A percentile compares a stretch with the other conserved stretches of the same genome.
Conservation (phyloP, 345 rosid genomes). For the Euphorbia pulcherrima region DNA sequence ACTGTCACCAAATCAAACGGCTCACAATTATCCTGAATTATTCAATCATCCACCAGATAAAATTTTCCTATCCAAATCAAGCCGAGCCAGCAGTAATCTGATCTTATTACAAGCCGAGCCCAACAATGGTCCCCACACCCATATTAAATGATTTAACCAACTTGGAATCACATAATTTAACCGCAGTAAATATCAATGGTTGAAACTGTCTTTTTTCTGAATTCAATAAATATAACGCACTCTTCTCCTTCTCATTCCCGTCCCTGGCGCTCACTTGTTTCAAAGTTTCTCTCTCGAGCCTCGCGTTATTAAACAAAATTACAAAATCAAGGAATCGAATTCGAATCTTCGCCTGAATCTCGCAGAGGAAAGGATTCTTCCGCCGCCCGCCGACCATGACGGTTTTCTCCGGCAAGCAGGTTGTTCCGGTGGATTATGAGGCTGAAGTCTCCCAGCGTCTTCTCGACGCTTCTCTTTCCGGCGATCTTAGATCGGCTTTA, state of each 20-base stretch:
- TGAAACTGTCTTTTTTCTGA: neutral
- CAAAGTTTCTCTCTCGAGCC: slow-evolving; percentile 45
- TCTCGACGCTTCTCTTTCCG: slow-evolving; percentile 60
- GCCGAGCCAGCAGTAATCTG: slow-evolving; percentile 2
- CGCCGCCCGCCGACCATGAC: slow-evolving; percentile 37
- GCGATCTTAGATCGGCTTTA: slow-evolving; percentile 56
- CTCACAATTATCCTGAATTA: too few species aligned
- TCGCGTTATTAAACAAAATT: slow-evolving; percentile 24
- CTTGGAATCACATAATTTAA: neutral
- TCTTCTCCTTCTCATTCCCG: slow-evolving; percentile 1
- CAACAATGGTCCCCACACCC: slow-evolving; percentile 14
- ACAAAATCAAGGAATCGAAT: neutral
- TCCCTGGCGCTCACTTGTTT: slow-evolving; percentile 55
- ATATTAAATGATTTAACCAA: neutral
- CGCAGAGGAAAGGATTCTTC: slow-evolving; percentile 13
- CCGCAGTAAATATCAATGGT: slow-evolving; percentile 10
- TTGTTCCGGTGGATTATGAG: slow-evolving; percentile 86
- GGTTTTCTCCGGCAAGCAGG: slow-evolving; percentile 80
- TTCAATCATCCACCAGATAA: neutral
- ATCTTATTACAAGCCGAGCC: slow-evolving; percentile 5
- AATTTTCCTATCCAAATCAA: neutral
- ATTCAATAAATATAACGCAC: slow-evolving; percentile 35
- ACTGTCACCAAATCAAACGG: too few species aligned
- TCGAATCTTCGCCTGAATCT: slow-evolving; percentile 12
- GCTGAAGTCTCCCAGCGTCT: slow-evolving; percentile 82